These are phyloP conservation scores for Plasmodium vinckei DNA, from an alignment of 169 alveolate genomes.

Conservation along the genomic window DNA sequence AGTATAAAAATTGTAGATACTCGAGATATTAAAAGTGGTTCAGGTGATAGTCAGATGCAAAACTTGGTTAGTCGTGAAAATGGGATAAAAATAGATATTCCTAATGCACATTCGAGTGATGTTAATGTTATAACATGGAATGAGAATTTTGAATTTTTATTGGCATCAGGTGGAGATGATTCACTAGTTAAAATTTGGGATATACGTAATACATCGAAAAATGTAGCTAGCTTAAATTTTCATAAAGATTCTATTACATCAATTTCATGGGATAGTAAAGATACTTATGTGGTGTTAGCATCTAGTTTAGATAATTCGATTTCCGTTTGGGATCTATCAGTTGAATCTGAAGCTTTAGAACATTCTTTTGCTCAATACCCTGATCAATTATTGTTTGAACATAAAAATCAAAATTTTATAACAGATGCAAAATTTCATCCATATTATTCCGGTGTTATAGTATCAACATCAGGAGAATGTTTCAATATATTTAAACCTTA, in stretches of 20 bases:
- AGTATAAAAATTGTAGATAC: constrained; percentile 65
- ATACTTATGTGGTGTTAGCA: constrained; percentile 81
- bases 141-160: constrained; percentile 29
- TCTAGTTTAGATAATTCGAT: constrained; percentile 83
- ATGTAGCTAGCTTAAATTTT: constrained; percentile 32
- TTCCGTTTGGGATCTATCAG: constrained; percentile 86
- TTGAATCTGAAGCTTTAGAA: constrained; percentile 79
- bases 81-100: too few species aligned
- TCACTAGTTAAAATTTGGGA: constrained; percentile 58
- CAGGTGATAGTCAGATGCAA: constrained; percentile 7
- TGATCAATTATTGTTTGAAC: constrained; percentile 84
- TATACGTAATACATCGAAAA: constrained; percentile 6
- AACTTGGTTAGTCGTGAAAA: too few species aligned
- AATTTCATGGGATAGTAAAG: constrained; percentile 83
- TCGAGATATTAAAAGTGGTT: constrained; percentile 7
- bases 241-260: constrained; percentile 77
- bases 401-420: constrained; percentile 85
- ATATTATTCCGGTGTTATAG: constrained; percentile 81
- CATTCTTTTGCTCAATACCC: constrained; percentile 60
- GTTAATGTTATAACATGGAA: constrained; percentile 72
- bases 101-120: constrained; percentile 59
- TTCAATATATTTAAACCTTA: constrained; percentile 83
- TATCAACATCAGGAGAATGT: constrained; percentile 83
- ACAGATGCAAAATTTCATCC: constrained; percentile 86
- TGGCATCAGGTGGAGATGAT: constrained; percentile 77